Percentiles rank a stretch among this genome's conserved stretches.
phyloP scores from a whole-genome alignment of 805 yeast species.

The Kodamaea laetipori region DNA sequence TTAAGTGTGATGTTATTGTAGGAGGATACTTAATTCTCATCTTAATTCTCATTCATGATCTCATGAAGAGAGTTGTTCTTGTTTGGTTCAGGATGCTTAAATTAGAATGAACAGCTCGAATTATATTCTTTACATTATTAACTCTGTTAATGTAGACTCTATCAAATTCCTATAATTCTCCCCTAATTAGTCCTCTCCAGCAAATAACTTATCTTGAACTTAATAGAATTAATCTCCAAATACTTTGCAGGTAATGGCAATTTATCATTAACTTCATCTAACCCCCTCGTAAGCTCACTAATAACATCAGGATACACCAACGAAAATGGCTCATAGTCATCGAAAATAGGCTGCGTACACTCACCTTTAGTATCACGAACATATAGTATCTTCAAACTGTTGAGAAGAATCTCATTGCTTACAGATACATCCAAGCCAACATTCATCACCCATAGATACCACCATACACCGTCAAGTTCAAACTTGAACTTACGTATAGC shows the following conservation, averaged over 20 bases:
- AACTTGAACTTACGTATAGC: constrained; percentile 37
- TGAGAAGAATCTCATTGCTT: constrained; percentile 17
- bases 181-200: too few relatives aligned
- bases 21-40: too few relatives aligned
- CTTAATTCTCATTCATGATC: too few relatives aligned
- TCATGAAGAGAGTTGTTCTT: too few relatives aligned
- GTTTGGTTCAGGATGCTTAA: too few relatives aligned
- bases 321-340: constrained; percentile 21
- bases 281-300: constrained; percentile 17
- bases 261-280: constrained; percentile 19
- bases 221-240: constrained; percentile 19
- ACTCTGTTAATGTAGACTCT: too few relatives aligned
- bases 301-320: constrained; percentile 20
- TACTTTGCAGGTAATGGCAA: constrained; percentile 23
- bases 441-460: constrained; percentile 39
- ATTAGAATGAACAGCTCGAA: too few relatives aligned
- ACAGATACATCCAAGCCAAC: constrained; percentile 35
- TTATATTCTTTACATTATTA: too few relatives aligned
- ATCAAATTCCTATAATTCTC: too few relatives aligned
- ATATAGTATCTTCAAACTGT: constrained; percentile 35
- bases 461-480: constrained; percentile 15
- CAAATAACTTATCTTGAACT: constrained; percentile 29
- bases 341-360: constrained; percentile 17
- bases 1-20: too few relatives aligned
- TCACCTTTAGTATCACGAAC: constrained; percentile 15